Evolutionary conservation across 148 eudicot species (phyloP).

Genomic region (Simmondsia chinensis): DNA sequence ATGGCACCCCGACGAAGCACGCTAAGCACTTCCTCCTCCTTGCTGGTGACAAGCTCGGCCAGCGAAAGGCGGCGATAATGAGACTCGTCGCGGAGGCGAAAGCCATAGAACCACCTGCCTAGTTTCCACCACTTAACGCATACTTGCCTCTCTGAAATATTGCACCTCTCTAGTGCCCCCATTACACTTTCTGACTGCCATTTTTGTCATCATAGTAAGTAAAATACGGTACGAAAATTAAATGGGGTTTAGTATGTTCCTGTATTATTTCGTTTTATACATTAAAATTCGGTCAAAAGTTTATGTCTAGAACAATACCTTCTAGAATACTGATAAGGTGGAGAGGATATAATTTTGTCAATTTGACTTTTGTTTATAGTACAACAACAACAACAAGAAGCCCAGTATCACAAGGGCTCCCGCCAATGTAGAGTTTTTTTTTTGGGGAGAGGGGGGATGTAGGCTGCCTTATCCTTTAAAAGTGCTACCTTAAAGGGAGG

Average conservation of each 20-base stretch:
- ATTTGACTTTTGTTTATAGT: too few relatives aligned
- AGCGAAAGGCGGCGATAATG: constrained; percentile 43
- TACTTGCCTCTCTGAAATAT: constrained; percentile 54
- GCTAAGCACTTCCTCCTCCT: constrained; percentile 49
- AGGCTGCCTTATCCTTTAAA: too few relatives aligned
- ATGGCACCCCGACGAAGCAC: constrained; percentile 74
- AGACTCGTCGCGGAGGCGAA: constrained; percentile 65
- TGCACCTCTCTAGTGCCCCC: constrained; percentile 36
- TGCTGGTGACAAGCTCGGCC: constrained; percentile 40
- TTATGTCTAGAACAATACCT: too few relatives aligned
- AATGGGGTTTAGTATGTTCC: background rate
- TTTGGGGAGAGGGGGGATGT: too few relatives aligned
- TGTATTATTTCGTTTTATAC: background rate
- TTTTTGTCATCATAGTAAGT: background rate
- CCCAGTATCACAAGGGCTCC: background rate
- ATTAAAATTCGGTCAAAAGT: too few relatives aligned
- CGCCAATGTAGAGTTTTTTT: too few relatives aligned
- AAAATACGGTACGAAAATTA: background rate
- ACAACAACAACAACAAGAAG: too few relatives aligned
- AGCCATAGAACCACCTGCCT: constrained; percentile 76
- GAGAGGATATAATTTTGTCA: too few relatives aligned
- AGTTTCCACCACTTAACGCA: constrained; percentile 87
- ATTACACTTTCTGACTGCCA: constrained; percentile 36
- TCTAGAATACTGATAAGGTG: too few relatives aligned
- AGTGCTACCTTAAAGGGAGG: too few relatives aligned